phyloP scores from a whole-genome alignment of 2,329 filamentous ascomycete species.

The Cordyceps farinosa region DNA sequence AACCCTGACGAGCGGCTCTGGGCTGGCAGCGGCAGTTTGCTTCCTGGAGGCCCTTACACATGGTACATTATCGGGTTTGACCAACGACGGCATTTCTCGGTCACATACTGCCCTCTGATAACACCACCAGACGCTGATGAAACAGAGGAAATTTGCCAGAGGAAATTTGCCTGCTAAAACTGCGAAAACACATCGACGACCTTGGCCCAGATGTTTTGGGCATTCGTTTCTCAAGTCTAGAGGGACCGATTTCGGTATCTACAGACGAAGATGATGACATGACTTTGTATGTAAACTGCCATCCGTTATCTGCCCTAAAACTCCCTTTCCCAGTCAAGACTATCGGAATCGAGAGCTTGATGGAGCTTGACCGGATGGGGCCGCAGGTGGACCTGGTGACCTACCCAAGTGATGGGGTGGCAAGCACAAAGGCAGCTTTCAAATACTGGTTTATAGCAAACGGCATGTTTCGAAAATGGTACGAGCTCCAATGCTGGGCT shows the following conservation, averaged over 20 bases:
- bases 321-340: constrained; percentile 24
- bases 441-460: constrained; percentile 33
- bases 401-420: constrained; percentile 19
- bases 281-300: constrained; percentile 27
- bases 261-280: constrained; percentile 26
- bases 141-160: constrained; percentile 15
- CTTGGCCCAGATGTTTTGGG: constrained; percentile 14
- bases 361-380: constrained; percentile 29
- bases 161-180: constrained; percentile 8
- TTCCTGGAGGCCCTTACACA: constrained; percentile 12
- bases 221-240: constrained; percentile 10
- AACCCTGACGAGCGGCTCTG: constrained; percentile 11
- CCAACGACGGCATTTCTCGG: constrained; percentile 15
- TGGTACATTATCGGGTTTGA: constrained; percentile 16
- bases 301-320: not conserved
- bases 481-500: constrained; percentile 34
- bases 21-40: constrained; percentile 13
- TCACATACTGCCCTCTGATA: constrained; percentile 4
- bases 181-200: constrained; percentile 11
- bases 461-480: constrained; percentile 26
- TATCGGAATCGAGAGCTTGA: constrained; percentile 24
- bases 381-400: constrained; percentile 29
- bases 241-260: constrained; percentile 21
- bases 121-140: constrained; percentile 7
- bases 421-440: constrained; percentile 24